phyloP scores from a whole-genome alignment of 2,329 filamentous ascomycete genomes.

The Diaporthe citriasiana region DNA sequence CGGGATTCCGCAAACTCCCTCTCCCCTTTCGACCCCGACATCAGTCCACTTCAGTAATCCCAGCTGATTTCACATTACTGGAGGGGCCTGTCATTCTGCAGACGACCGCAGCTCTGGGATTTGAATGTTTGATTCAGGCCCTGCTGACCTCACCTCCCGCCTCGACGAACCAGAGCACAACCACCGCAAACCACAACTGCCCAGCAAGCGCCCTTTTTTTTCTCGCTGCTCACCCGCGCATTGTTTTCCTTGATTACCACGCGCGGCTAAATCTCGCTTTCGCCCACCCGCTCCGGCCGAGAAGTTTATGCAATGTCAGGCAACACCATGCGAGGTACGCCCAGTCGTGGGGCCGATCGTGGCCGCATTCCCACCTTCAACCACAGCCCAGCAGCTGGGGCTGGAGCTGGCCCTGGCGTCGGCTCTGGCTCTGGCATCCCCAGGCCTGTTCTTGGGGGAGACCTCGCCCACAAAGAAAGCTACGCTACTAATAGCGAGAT shows the following conservation, averaged over 20 bases:
- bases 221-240: neutral
- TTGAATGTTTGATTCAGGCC: conserved; percentile 23
- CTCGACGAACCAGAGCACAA: conserved; percentile 2
- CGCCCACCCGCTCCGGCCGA: conserved; percentile 22
- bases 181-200: neutral
- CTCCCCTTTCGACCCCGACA: conserved; percentile 33
- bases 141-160: conserved; percentile 19
- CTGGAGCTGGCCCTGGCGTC: conserved; percentile 48
- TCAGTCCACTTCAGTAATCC: conserved; percentile 31
- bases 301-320: conserved; percentile 63
- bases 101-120: conserved; percentile 26
- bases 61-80: conserved; percentile 36
- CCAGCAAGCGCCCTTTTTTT: conserved; percentile 12
- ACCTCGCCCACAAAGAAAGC: conserved; percentile 53
- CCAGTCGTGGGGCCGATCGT: conserved; percentile 72
- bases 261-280: conserved; percentile 33
- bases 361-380: conserved; percentile 69
- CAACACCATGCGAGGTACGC: conserved; percentile 78
- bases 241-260: conserved; percentile 28
- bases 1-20: conserved; percentile 33
- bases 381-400: conserved; percentile 67
- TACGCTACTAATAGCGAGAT: conserved; percentile 68
- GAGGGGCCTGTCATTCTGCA: conserved; percentile 29
- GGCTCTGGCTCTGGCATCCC: conserved; percentile 78
- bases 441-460: conserved; percentile 75